Evolutionary conservation across 148 eudicot genomes (phyloP).

Genomic region (Spergularia marina): DNA sequence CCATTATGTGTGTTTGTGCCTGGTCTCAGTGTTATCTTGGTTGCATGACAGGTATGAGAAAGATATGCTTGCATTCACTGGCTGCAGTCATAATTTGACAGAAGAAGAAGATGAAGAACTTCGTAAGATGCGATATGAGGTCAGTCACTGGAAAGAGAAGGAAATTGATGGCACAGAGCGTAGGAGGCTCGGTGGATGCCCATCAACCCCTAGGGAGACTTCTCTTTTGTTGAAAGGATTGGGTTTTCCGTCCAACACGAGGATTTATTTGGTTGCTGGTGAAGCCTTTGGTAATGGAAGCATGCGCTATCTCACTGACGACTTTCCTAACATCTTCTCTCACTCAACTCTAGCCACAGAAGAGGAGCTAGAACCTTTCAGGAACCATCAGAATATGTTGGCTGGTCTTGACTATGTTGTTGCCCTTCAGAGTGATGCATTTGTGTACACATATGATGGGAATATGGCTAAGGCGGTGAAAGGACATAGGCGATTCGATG

Average conservation of each 20-base stretch:
- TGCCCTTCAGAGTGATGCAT: slow-evolving; percentile 86
- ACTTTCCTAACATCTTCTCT: slow-evolving; percentile 75
- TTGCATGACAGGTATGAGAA: slow-evolving; percentile 75
- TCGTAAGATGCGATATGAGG: slow-evolving; percentile 77
- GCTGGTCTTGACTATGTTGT: slow-evolving; percentile 93
- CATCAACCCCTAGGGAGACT: slow-evolving; percentile 89
- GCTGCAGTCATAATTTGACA: slow-evolving; percentile 89
- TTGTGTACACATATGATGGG: slow-evolving; percentile 93
- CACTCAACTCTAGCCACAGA: slow-evolving; percentile 73
- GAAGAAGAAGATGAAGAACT: slow-evolving; percentile 83
- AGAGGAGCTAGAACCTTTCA: slow-evolving; percentile 70
- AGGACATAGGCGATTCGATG: slow-evolving; percentile 93
- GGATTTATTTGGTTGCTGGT: slow-evolving; percentile 91
- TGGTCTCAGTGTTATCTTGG: neutral
- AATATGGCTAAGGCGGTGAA: slow-evolving; percentile 99
- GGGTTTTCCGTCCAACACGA: slow-evolving; percentile 72
- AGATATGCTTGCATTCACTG: slow-evolving; percentile 99
- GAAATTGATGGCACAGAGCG: slow-evolving; percentile 84
- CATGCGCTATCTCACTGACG: slow-evolving; percentile 63
- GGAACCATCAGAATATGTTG: slow-evolving; percentile 89
- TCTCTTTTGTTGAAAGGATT: slow-evolving; percentile 75
- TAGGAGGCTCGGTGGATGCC: slow-evolving; percentile 89
- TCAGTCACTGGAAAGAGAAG: slow-evolving; percentile 97
- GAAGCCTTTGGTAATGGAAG: slow-evolving; percentile 95
- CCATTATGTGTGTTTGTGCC: neutral